Evolutionary conservation across 192 early-diverging fungal genomes (phyloP), one percentile per base, ranked within the genome.

Genomic region (Umbelopsis ramanniana): DNA sequence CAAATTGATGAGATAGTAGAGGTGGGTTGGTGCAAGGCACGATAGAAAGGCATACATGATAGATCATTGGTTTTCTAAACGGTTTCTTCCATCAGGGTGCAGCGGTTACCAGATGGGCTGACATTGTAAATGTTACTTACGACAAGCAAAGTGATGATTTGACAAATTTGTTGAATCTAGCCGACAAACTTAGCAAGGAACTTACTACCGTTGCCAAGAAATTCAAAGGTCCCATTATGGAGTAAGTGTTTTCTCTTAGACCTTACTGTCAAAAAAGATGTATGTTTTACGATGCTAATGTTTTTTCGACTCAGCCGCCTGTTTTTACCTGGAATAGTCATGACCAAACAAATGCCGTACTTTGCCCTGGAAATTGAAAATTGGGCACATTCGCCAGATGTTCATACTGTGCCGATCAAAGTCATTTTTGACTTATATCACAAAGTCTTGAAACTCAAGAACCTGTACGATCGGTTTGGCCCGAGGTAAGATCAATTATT

Each of bases 351-450:
- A 55, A 78, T 87, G 66, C 78, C 81, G 21, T 84, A 82, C 52
- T 87, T 85, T 77, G 79, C 82, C 0, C 73, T 84, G 6, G 71
- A 87, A 66, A 87, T 89, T 81, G 82, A 89, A 46, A 87, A 87
- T 57, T 83, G 82, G 79, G 80, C 85, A 33, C 75, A 83, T 55
- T 72, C 83, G 57, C 68, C 74, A 10, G 78, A 82, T 52, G 81
- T 79, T 17, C 75, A 69, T 38, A 84, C 76, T 69, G 72, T 84
- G 2, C 79, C 82, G 2, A 83, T 84, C 67, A 74, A 81, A 14
- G 75, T 76, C 50, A 78, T 81, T 14, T 87, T 89, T 75, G 81
- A 83, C n/a, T 72, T 89, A 21, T 89, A 89, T n/a, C 74, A 86
- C 53, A 79, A 84, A 37, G 80, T 86, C 6, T 74, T 80, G 12